Conservation (phyloP, 257 asterid species). For the Cynanchum wilfordii region DNA sequence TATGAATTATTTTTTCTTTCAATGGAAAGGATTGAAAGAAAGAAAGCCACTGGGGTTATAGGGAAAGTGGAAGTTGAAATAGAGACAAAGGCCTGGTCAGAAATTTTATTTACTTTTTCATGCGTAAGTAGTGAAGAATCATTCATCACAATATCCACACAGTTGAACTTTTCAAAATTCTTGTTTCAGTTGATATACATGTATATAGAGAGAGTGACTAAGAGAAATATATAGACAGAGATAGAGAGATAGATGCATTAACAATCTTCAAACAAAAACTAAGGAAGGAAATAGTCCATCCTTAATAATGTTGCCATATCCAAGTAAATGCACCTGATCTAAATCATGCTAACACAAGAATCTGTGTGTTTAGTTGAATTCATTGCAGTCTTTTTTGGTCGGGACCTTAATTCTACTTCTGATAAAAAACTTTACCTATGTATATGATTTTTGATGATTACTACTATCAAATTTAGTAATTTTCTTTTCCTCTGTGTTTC, state of each 20-base stretch:
- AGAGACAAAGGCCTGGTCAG: background rate
- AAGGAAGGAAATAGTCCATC: background rate
- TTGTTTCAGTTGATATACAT: too few relatives aligned
- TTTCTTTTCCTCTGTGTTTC: slow-evolving; percentile 12
- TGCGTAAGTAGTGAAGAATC: background rate
- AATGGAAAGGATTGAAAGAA: background rate
- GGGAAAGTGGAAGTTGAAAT: background rate
- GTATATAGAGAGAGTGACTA: too few relatives aligned
- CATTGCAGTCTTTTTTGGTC: background rate
- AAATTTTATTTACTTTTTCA: background rate
- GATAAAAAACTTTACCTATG: background rate
- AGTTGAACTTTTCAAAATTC: too few relatives aligned
- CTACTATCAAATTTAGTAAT: background rate
- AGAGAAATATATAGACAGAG: too few relatives aligned
- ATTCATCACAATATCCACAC: background rate
- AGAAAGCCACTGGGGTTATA: background rate
- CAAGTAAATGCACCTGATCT: background rate
- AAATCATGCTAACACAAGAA: background rate
- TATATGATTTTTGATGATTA: background rate
- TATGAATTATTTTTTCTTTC: background rate
- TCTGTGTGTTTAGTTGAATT: background rate
- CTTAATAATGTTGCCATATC: background rate
- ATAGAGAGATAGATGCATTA: background rate
- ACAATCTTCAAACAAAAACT: background rate
- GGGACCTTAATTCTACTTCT: background rate